Evolutionary conservation across 2,329 filamentous ascomycete genomes (phyloP).

Genomic region (Fusarium bactridioides): DNA sequence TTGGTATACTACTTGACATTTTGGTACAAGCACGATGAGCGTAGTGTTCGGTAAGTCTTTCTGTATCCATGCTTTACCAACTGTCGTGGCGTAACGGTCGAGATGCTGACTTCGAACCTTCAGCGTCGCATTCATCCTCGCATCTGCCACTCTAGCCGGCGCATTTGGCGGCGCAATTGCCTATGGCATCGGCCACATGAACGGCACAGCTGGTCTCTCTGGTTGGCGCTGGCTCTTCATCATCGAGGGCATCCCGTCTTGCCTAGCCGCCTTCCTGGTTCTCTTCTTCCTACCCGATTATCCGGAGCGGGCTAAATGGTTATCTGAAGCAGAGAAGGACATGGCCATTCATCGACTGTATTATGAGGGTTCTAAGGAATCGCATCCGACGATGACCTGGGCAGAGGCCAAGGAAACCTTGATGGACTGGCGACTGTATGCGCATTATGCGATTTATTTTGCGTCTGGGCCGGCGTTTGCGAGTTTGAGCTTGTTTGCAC

Average conservation of each 20-base stretch:
- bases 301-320: slow-evolving; percentile 70
- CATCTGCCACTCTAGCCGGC: slow-evolving; percentile 73
- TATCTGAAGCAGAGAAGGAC: slow-evolving; percentile 66
- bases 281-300: slow-evolving; percentile 75
- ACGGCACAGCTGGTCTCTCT: slow-evolving; percentile 64
- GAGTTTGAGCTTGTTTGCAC: slow-evolving; percentile 68
- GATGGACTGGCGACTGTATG: slow-evolving; percentile 73
- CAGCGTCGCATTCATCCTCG: slow-evolving; percentile 74
- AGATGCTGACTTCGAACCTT: slow-evolving; percentile 13
- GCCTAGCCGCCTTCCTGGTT: slow-evolving; percentile 67
- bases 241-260: slow-evolving; percentile 70
- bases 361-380: slow-evolving; percentile 61
- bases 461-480: slow-evolving; percentile 63
- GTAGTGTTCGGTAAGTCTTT: slow-evolving; percentile 61
- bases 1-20: slow-evolving; percentile 75
- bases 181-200: slow-evolving; percentile 76
- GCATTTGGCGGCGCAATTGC: slow-evolving; percentile 78
- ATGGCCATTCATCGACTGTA: slow-evolving; percentile 57
- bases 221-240: slow-evolving; percentile 76
- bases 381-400: slow-evolving; percentile 69
- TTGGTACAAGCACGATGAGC: slow-evolving; percentile 76
- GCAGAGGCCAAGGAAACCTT: slow-evolving; percentile 74
- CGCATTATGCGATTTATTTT: slow-evolving; percentile 66
- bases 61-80: neutral
- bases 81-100: neutral